phyloP scores from a whole-genome alignment of 2,329 filamentous ascomycete genomes.

The Aspergillus sp. region DNA sequence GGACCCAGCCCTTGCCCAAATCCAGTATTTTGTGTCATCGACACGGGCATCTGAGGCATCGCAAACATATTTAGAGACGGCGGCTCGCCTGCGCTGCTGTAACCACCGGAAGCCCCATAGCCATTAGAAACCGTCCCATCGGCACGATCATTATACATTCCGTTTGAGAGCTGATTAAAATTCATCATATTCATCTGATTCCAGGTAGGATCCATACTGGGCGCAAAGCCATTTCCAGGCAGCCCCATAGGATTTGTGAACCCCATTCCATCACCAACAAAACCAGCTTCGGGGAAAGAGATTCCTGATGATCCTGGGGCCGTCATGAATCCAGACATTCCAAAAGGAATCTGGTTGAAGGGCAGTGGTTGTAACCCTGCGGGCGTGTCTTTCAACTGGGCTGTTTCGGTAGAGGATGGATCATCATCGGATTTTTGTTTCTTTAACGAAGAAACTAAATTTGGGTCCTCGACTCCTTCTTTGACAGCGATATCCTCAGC shows the following conservation, averaged over 20 bases:
- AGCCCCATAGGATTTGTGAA: conserved; percentile 45
- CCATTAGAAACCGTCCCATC: conserved; percentile 33
- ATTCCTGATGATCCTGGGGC: conserved; percentile 30
- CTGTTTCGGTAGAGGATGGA: conserved; percentile 6
- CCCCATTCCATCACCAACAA: conserved; percentile 30
- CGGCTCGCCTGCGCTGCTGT: conserved; percentile 28
- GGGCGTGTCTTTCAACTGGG: conserved; percentile 16
- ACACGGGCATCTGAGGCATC: conserved; percentile 31
- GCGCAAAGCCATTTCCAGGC: conserved; percentile 31
- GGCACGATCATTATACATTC: conserved; percentile 35
- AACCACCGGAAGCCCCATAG: conserved; percentile 36
- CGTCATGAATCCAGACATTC: conserved; percentile 33
- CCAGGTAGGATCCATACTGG: conserved; percentile 37
- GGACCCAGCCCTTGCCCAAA: conserved; percentile 34
- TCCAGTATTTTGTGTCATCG: conserved; percentile 30
- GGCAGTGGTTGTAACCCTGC: conserved; percentile 20
- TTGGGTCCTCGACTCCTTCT: conserved; percentile 51
- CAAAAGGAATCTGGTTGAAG: conserved; percentile 28
- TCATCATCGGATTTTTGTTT: conserved; percentile 46
- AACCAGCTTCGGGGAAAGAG: conserved; percentile 36
- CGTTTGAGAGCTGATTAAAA: conserved; percentile 35
- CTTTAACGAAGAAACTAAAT: conserved; percentile 35
- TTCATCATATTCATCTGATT: conserved; percentile 48
- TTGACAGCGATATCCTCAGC: conserved; percentile 67
- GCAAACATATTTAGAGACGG: conserved; percentile 38